Evolutionary conservation across 805 yeast genomes (phyloP), one percentile per base, ranked within the genome.

Genomic region (Teunomyces gatunensis): DNA sequence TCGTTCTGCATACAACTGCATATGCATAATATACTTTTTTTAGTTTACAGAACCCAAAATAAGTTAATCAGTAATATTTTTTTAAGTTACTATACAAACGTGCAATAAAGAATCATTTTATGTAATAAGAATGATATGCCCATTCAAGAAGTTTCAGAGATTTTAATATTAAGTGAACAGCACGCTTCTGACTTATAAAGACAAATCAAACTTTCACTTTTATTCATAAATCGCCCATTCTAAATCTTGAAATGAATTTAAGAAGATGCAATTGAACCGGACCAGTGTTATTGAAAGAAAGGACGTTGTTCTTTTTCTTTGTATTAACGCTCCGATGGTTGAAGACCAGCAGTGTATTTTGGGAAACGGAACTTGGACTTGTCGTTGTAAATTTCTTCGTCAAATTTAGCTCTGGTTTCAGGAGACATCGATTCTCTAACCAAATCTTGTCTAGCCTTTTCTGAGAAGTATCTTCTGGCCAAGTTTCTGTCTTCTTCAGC

Each of bases 401-500:
- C 77, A 50, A 72, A 72, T 52, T 69, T 69, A 49, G 69, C 71
- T 49, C 64, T 64, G 25, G 49, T 59, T 46, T 70, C 75, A 12
- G 67, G 67, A 41, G 63, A 54, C 77, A 73, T 71, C 23, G 70
- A 54, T 52, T 72, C 77, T 48, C 69, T 71, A 40, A 71, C 74
- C 57, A 69, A 60, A 34, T 78, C 81, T 71, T 87, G 95, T 69
- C 89, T 78, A 58, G 77, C 79, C 65, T 80, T 72, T 60, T 85
- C 81, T 47, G 87, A 79, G 55, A 71, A 73, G 51, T 79, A 77
- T 60, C 96, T 77, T 71, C 96, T 80, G 36, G 87, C 88, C 36
- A 77, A 64, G 58, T 85, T 87, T 63, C 96, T 78, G 65, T 88
- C 96, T 56, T 81, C 83, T 68, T 89, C 96, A 36, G 96, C 96